Percentiles rank a stretch among this genome's conserved stretches.
phyloP scores from a whole-genome alignment of 371 early-diverging fungal genomes.

The Chytridium lagenaria region DNA sequence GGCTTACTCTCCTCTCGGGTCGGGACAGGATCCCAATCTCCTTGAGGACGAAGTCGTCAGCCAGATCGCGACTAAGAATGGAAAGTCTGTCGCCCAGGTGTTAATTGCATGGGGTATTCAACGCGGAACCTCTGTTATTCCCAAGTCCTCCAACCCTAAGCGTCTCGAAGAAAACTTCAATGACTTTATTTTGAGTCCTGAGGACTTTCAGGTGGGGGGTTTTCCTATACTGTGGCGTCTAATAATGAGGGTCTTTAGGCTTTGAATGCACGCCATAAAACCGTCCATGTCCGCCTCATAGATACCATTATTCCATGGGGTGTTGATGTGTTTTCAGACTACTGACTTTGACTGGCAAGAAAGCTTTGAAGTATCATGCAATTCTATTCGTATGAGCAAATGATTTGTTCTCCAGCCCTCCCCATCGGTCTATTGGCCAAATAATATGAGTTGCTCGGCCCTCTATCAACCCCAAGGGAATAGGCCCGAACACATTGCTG shows the following conservation, averaged over 20 bases:
- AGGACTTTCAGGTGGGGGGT: not conserved
- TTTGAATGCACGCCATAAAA: not conserved
- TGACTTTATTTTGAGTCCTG: not conserved
- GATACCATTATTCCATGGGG: not conserved
- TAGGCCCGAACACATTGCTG: conserved; percentile 86
- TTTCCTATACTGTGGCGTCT: no score
- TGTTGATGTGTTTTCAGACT: not conserved
- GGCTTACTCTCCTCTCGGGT: conserved; percentile 89
- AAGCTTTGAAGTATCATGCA: not conserved
- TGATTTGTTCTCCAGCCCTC: conserved; percentile 29
- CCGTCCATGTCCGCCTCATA: not conserved
- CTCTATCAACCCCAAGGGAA: conserved; percentile 73
- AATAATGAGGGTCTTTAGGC: no score
- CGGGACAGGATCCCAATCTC: conserved; percentile 21
- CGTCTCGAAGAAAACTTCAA: not conserved
- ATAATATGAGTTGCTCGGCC: conserved; percentile 67
- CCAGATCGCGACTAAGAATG: conserved; percentile 70
- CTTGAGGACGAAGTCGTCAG: conserved; percentile 42
- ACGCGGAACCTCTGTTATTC: conserved; percentile 56
- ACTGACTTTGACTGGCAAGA: no score
- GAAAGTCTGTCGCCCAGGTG: conserved; percentile 73
- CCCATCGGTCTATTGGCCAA: conserved; percentile 75
- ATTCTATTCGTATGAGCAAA: not conserved
- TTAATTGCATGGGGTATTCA: conserved; percentile 76
- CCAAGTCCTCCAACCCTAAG: conserved; percentile 19